phyloP scores from a whole-genome alignment of 345 rosid genomes.

The Durio zibethinus region DNA sequence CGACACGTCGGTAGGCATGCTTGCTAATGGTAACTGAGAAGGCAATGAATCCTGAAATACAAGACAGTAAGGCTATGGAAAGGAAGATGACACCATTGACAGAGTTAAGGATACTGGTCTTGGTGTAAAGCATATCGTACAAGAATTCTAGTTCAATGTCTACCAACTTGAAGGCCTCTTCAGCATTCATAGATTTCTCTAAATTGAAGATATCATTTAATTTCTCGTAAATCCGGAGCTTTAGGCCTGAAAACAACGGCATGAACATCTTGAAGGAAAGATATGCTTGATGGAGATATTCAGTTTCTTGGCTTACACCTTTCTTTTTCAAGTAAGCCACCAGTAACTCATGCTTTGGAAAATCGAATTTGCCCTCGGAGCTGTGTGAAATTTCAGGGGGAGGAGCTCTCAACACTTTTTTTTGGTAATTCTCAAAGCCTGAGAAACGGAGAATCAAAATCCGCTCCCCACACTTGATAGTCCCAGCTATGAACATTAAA shows the following conservation, averaged over 20 bases:
- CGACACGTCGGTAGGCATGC: background rate
- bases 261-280: conserved; percentile 1
- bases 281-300: background rate
- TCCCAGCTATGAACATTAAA: background rate
- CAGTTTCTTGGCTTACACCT: background rate
- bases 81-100: background rate
- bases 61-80: background rate
- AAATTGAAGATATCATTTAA: background rate
- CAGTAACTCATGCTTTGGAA: background rate
- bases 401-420: background rate
- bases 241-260: background rate
- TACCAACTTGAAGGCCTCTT: conserved; percentile 15
- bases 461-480: background rate
- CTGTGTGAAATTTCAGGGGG: background rate
- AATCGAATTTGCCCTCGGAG: background rate
- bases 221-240: background rate
- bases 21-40: background rate
- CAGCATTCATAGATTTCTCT: background rate
- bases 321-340: background rate
- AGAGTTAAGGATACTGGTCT: background rate
- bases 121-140: conserved; percentile 22
- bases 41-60: background rate
- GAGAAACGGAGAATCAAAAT: background rate
- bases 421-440: background rate
- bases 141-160: conserved; percentile 14